These are phyloP conservation scores for Kodamaea leandrae DNA, from an alignment of 805 yeast genomes.

Conservation along the genomic window DNA sequence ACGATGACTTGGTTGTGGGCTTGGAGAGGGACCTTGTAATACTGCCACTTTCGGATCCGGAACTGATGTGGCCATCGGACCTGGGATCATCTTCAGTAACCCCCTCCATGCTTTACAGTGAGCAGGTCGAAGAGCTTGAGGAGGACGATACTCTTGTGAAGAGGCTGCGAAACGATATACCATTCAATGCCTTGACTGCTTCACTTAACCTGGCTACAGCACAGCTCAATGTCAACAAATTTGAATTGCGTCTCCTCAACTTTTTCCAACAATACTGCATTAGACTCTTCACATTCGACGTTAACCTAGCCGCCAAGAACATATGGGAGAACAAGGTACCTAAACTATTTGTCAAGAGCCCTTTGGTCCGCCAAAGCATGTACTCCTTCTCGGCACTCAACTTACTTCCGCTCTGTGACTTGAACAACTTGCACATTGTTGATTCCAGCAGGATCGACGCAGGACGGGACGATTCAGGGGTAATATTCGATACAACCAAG, in stretches of 20 bases:
- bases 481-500: slow-evolving; percentile 1
- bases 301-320: slow-evolving; percentile 18
- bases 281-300: slow-evolving; percentile 24
- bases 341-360: slow-evolving; percentile 20
- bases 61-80: not conserved
- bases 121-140: not conserved
- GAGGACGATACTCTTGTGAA: not conserved
- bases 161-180: not conserved
- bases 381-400: slow-evolving; percentile 25
- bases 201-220: slow-evolving; percentile 18
- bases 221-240: slow-evolving; percentile 20
- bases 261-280: slow-evolving; percentile 31
- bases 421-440: slow-evolving; percentile 14
- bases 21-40: no score
- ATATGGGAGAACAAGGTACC: slow-evolving; percentile 31
- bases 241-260: slow-evolving; percentile 24
- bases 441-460: slow-evolving; percentile 1
- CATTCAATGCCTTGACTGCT: not conserved
- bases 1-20: no score
- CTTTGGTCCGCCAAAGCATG: slow-evolving; percentile 26
- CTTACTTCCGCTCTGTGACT: slow-evolving; percentile 24
- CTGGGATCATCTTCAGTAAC: no score
- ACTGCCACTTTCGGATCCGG: not conserved
- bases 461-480: not conserved
- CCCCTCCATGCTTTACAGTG: not conserved